These are phyloP conservation scores for Candida caryicola DNA, from an alignment of 805 yeast species.

Conservation along the genomic window DNA sequence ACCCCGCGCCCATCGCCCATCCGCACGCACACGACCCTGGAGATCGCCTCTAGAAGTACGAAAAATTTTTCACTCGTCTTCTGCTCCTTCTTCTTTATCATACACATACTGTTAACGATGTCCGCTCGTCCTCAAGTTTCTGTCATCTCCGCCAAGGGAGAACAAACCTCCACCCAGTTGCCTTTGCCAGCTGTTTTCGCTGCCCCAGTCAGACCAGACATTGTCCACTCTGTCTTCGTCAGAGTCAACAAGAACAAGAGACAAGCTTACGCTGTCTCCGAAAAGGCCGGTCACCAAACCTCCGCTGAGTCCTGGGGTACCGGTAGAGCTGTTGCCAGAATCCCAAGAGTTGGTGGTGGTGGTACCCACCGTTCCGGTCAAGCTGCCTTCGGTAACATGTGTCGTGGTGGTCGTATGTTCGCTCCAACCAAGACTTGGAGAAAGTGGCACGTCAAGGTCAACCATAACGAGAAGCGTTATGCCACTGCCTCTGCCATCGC, in stretches of 20 bases:
- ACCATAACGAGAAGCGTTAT: slow-evolving; percentile 99
- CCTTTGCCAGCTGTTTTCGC: slow-evolving; percentile 98
- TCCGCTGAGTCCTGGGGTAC: slow-evolving; percentile 99
- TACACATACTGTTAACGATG: slow-evolving; percentile 34
- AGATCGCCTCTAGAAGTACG: slow-evolving; percentile 1
- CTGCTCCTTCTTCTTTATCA: slow-evolving; percentile 18
- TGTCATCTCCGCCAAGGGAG: slow-evolving; percentile 86
- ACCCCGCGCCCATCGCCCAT: no score
- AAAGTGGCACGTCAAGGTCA: slow-evolving; percentile 99
- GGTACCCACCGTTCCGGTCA: slow-evolving; percentile 99
- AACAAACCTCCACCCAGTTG: slow-evolving; percentile 76
- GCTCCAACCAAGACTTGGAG: slow-evolving; percentile 99
- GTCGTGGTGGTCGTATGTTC: slow-evolving; percentile 99
- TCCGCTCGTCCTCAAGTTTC: slow-evolving; percentile 92
- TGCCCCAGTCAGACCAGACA: slow-evolving; percentile 99
- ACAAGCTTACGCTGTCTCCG: slow-evolving; percentile 99
- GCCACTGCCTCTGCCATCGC: slow-evolving; percentile 99
- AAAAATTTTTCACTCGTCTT: slow-evolving; percentile 14
- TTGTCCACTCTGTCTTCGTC: slow-evolving; percentile 98
- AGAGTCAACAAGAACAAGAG: slow-evolving; percentile 99
- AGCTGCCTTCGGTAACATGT: slow-evolving; percentile 99
- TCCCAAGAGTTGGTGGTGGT: slow-evolving; percentile 99
- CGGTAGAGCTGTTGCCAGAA: slow-evolving; percentile 99
- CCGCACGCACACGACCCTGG: slow-evolving; percentile 7
- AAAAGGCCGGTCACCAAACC: slow-evolving; percentile 99